Base-by-base conservation (phyloP, 2,329 filamentous ascomycete genomes). In the Fusarium caatingaense region DNA sequence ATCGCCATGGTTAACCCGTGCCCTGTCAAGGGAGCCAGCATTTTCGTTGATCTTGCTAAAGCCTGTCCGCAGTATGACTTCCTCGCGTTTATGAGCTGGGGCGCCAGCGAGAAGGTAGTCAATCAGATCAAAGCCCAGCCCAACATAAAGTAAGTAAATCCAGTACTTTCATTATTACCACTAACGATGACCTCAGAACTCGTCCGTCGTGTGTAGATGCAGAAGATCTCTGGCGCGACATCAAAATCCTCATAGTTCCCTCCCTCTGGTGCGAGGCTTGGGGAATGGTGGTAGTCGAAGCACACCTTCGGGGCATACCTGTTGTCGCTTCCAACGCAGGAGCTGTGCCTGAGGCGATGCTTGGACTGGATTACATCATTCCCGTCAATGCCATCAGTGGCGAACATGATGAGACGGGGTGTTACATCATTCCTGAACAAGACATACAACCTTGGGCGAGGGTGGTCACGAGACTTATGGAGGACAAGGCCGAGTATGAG, bases 211-310 rank as follows among this genome's bases (percentile, higher is more conserved):
- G 28, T 6, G 12, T 20, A 2, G 8, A n/a, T 6, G 21, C 16
- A 11, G 23, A 59, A 3, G 49, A 56, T 7, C 49, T 59, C n/a
- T 59, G 56, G 56, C 23, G 40, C 3, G 56, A 45, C 16, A 34
- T 45, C 5, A 59, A 56, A 28, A 34, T 56, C 1, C 49, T 59
- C 6, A 6, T 59, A 8, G 40, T 56, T 16, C 56, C 56, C 0
- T 59, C 56, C 7, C 56, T 59, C 1, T 59, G 56, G 56, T 56
- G n/a, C 9, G 56, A 59, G 40, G 56, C 56, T 0, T 59, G 56
- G 56, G 49, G 49, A 5, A 59, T 56, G 56, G 56, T 59, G n/a
- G 49, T 45, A 25, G 40, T 59, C 6, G 56, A 59, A 21, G 49
- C 56, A 15, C 56, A 59, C n/a, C 40, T 59, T 6, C 49, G 56